These are phyloP conservation scores for Epithele typhae DNA, from an alignment of 768 basidiomycete genomes.

Conservation along the genomic window DNA sequence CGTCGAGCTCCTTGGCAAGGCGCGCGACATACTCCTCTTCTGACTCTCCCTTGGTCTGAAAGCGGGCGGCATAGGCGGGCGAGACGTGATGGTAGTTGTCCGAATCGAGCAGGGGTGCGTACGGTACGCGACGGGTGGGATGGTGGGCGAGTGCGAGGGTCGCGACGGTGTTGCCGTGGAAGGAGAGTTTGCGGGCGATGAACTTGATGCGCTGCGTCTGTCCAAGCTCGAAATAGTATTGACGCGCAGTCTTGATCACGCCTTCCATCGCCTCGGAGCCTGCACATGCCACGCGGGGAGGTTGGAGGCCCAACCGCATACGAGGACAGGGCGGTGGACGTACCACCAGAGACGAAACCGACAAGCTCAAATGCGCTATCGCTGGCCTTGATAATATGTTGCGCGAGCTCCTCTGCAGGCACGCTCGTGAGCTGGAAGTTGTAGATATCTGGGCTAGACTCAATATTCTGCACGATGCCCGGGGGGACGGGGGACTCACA, in stretches of 20 bases:
- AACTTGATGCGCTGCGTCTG: slow-evolving; percentile 72
- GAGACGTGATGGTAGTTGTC: slow-evolving; percentile 80
- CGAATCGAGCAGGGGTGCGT: slow-evolving; percentile 58
- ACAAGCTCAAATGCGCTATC: slow-evolving; percentile 70
- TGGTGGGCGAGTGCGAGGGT: slow-evolving; percentile 68
- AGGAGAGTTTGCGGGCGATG: slow-evolving; percentile 74
- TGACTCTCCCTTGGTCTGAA: slow-evolving; percentile 62
- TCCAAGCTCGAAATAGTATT: slow-evolving; percentile 70
- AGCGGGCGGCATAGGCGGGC: slow-evolving; percentile 83
- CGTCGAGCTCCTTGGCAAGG: slow-evolving; percentile 75
- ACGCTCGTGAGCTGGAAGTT: slow-evolving; percentile 80
- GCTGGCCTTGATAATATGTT: slow-evolving; percentile 56
- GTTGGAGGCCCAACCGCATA: neutral
- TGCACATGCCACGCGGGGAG: slow-evolving; percentile 25
- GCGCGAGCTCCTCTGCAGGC: slow-evolving; percentile 78
- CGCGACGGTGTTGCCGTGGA: slow-evolving; percentile 79
- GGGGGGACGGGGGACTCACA: no score
- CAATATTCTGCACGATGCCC: slow-evolving; percentile 1
- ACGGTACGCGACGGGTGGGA: slow-evolving; percentile 63
- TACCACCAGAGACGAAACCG: slow-evolving; percentile 76
- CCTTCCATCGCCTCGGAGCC: slow-evolving; percentile 90
- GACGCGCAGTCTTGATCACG: slow-evolving; percentile 72
- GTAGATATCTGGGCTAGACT: slow-evolving; percentile 62
- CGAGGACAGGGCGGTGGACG: slow-evolving; percentile 9
- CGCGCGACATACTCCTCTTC: slow-evolving; percentile 79